Base-by-base conservation (phyloP, 345 rosid genomes). In the Anacardium occidentale region DNA sequence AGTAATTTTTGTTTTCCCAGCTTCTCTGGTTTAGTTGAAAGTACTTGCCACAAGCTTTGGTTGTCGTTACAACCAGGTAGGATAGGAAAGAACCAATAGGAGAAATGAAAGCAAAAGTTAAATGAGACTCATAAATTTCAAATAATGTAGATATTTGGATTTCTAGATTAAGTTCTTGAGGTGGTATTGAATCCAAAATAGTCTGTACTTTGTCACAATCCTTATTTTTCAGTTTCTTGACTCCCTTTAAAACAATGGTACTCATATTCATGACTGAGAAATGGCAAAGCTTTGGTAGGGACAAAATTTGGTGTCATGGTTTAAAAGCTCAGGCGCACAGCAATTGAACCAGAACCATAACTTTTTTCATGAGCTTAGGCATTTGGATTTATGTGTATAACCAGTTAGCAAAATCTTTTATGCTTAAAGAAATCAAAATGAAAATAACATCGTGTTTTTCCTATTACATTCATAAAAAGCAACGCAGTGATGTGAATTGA, bases 141-240 rank as follows among this genome's bases (percentile, higher is more conserved):
- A 60, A 21, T 29, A n/a, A 52, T 63, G 75, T 62, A 72, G 59
- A 62, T 52, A 62, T 37, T 62, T 60, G 34, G 34, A 40, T 13
- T 17, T 26, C 2, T 57, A 69, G 52, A 56, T 56, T 63, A 69
- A 56, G 69, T 10, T 65, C 4, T 50, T 17, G 29, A 2, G 29
- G 26, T 57, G 62, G 62, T 25, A 24, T 51, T 12, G 25, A 67
- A 52, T 29, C 8, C 10, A 17, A 25, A 51, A 10, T 32, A 32
- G 61, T 29, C 48, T 14, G 18, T 50, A 18, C 17, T 25, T 66
- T 50, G 11, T 64, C 20, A 11, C 8, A 37, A 37, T 2, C 6
- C n/a, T n/a, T n/a, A n/a, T 34, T 34, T 5, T 37, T 37, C 42
- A 37, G 42, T 37, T 37, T 0, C 0, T 37, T 37, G 9, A 7